phyloP scores from a whole-genome alignment of 2,329 filamentous ascomycete species.

The Berkeleyomyces rouxiae region DNA sequence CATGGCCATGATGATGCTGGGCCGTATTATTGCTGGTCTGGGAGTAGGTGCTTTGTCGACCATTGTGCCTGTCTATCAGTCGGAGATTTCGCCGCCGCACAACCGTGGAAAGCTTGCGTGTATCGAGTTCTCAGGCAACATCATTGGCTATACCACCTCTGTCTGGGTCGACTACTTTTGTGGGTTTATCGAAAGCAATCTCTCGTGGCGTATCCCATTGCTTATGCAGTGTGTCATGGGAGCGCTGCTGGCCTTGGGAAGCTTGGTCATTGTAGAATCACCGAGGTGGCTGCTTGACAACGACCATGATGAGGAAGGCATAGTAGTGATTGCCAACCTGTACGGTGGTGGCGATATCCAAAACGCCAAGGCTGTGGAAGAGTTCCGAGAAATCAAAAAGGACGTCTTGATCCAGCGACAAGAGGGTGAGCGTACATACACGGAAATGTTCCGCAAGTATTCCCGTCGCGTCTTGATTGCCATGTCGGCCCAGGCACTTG shows the following conservation, averaged over 20 bases:
- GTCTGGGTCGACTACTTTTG: conserved; percentile 99
- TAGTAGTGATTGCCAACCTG: conserved; percentile 93
- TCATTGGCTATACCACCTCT: conserved; percentile 85
- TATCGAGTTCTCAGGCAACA: conserved; percentile 96
- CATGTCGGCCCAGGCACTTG: conserved; percentile 93
- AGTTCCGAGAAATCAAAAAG: conserved; percentile 99
- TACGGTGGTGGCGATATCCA: conserved; percentile 94
- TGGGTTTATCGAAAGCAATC: conserved; percentile 68
- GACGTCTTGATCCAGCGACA: conserved; percentile 82
- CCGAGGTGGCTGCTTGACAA: conserved; percentile 96
- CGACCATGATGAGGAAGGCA: conserved; percentile 94
- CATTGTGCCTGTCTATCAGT: conserved; percentile 86
- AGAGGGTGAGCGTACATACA: conserved; percentile 82
- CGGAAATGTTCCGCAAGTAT: conserved; percentile 90
- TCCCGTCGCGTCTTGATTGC: conserved; percentile 87
- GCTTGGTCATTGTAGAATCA: conserved; percentile 87
- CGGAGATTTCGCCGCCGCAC: conserved; percentile 89
- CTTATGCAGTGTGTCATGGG: conserved; percentile 94
- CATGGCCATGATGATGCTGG: conserved; percentile 79
- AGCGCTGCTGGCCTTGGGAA: conserved; percentile 64
- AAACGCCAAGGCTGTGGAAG: conserved; percentile 77
- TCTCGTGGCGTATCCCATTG: conserved; percentile 81
- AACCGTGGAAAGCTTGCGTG: conserved; percentile 91
- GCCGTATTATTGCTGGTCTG: conserved; percentile 68
- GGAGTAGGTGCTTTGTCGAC: conserved; percentile 80